Evolutionary conservation across 805 yeast species (phyloP).

Genomic region (Tetrapisispora nanseiensis): DNA sequence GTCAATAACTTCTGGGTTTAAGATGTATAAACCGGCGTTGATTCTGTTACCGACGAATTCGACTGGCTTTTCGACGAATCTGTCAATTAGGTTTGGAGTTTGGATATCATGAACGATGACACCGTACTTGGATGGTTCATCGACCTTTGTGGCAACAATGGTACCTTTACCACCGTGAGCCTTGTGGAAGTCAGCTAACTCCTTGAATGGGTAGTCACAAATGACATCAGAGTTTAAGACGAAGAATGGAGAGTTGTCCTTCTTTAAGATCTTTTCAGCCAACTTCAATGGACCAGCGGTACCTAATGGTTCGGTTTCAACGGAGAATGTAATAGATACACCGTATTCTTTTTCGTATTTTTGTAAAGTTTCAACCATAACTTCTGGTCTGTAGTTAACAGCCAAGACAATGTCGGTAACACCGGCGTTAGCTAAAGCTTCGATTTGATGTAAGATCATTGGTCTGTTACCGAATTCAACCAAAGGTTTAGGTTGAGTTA

Average conservation of each 20-base stretch:
- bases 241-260: constrained; percentile 93
- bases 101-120: constrained; percentile 96
- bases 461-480: constrained; percentile 99
- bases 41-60: constrained; percentile 99
- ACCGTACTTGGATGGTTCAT: constrained; percentile 99
- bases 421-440: constrained; percentile 96
- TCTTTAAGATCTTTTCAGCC: constrained; percentile 86
- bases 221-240: constrained; percentile 97
- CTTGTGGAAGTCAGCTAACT: constrained; percentile 84
- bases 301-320: constrained; percentile 98
- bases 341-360: constrained; percentile 93
- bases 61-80: constrained; percentile 98
- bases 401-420: constrained; percentile 97
- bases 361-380: constrained; percentile 90
- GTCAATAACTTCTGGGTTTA: constrained; percentile 96
- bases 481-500: constrained; percentile 91
- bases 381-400: constrained; percentile 98
- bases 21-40: constrained; percentile 96
- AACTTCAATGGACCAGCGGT: constrained; percentile 98
- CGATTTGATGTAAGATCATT: constrained; percentile 97
- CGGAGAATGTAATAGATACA: constrained; percentile 90
- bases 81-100: constrained; percentile 89
- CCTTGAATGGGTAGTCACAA: constrained; percentile 95
- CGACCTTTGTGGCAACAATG: constrained; percentile 98
- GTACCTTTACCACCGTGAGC: constrained; percentile 97